phyloP scores from a whole-genome alignment of 2,329 filamentous ascomycete genomes.

The Aspergillus sp. region DNA sequence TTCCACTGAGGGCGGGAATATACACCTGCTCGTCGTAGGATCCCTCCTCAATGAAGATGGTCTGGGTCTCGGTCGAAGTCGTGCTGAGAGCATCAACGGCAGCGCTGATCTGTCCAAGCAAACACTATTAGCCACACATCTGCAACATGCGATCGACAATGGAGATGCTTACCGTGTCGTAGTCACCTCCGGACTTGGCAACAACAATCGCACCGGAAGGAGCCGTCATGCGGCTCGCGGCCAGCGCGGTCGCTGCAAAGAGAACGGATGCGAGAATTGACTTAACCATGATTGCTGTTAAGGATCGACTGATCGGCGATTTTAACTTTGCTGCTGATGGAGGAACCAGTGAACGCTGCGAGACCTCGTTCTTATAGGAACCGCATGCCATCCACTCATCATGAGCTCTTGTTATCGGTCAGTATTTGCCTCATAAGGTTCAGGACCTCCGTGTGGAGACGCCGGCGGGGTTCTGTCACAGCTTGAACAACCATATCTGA shows the following conservation, averaged over 20 bases:
- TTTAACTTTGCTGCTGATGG: background rate
- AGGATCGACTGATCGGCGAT: constrained; percentile 6
- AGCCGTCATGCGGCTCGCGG: constrained; percentile 26
- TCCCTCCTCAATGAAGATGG: constrained; percentile 64
- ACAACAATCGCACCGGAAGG: constrained; percentile 28
- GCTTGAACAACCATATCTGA: constrained; percentile 11
- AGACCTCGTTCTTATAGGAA: background rate
- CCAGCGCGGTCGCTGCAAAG: constrained; percentile 21
- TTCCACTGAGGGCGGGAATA: constrained; percentile 50
- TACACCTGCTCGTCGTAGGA: constrained; percentile 64
- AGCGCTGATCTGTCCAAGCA: constrained; percentile 27
- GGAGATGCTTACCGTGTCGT: constrained; percentile 18
- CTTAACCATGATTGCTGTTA: constrained; percentile 9
- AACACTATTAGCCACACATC: background rate
- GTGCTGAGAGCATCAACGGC: constrained; percentile 62
- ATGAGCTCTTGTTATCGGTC: background rate
- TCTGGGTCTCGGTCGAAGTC: constrained; percentile 52
- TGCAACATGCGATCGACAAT: background rate
- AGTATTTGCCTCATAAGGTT: background rate
- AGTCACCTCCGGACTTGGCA: constrained; percentile 27
- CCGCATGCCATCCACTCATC: background rate
- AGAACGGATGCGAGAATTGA: constrained; percentile 13
- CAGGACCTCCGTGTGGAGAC: constrained; percentile 11
- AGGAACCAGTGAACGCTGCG: background rate
- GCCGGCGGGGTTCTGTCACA: background rate